Evolutionary conservation across 192 early-diverging fungal genomes (phyloP), one percentile per base, ranked within the genome.

Genomic region (Lobosporangium transversale): DNA sequence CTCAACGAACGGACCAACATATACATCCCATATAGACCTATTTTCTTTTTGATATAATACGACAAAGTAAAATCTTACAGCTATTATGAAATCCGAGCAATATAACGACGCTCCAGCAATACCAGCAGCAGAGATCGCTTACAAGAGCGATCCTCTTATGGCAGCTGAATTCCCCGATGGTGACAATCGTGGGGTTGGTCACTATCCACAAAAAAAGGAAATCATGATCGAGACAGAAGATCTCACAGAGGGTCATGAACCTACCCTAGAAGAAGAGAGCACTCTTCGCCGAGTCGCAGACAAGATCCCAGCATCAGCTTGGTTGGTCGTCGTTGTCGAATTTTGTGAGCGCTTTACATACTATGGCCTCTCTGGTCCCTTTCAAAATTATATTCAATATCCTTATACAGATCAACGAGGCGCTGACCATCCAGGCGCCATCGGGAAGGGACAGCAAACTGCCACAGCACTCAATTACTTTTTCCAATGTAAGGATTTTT

Each of bases 321-420:
- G 81, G 62, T 58, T 89, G 32, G 81, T 89, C 10, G 80, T 89
- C 50, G 45, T 80, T 17, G 83, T 84, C 42, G 88, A 89, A 68
- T 81, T 88, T 20, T 88, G 86, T 60, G 88, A 89, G 62, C 84
- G 88, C 20, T 89, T 89, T 56, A 85, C 86, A 8, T 88, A 84
- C 65, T 89, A 88, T 61, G 88, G 88, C 71, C 68, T 84, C 20
- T 80, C 79, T 31, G 84, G 84, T 57, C 79, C 83, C 33, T 86
- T 89, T 80, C 85, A 86, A 60, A 82, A 85, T 52, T 87, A 87
- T 57, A 79, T 86, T 37, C 83, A 84, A 53, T 75, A 79, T 30
- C 80, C 81, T 36, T 56, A 68, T 33, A 80, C 80, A 23, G 47
- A 26, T 74, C 57, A 79, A 29, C 58, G 70, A 26, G 68, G 71